phyloP scores from a whole-genome alignment of 2,329 filamentous ascomycete genomes.

The Epichloe typhina region DNA sequence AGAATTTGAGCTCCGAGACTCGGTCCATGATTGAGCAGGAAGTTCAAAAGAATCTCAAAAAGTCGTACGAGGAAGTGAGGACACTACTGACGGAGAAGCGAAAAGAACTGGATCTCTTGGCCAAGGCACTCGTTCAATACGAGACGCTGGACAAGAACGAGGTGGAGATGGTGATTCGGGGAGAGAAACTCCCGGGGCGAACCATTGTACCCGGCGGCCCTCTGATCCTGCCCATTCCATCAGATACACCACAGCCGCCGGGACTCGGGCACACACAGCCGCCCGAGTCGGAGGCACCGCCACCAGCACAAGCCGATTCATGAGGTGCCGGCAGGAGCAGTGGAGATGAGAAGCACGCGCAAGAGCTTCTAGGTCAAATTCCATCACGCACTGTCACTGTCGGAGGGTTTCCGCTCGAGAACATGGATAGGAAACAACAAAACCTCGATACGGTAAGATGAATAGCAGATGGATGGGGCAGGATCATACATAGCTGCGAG shows the following conservation, averaged over 20 bases:
- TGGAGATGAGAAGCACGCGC: too few species aligned
- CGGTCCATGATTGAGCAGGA: constrained; percentile 78
- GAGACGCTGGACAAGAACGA: constrained; percentile 84
- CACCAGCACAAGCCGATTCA: constrained; percentile 19
- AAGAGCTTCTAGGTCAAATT: too few species aligned
- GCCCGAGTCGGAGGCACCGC: constrained; percentile 17
- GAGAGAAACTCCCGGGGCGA: constrained; percentile 65
- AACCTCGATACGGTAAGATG: too few species aligned
- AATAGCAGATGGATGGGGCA: not conserved
- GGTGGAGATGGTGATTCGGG: constrained; percentile 78
- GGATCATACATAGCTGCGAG: not conserved
- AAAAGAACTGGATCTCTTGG: constrained; percentile 75
- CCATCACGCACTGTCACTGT: too few species aligned
- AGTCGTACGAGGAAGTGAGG: constrained; percentile 61
- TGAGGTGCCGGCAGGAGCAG: constrained; percentile 10
- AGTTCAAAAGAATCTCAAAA: constrained; percentile 73
- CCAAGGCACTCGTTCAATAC: constrained; percentile 83
- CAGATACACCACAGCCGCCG: constrained; percentile 20
- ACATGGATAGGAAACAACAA: too few species aligned
- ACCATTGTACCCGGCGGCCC: constrained; percentile 40
- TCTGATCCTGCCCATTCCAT: constrained; percentile 24
- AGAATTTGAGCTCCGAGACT: constrained; percentile 71
- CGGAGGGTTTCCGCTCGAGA: too few species aligned
- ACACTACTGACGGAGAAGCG: constrained; percentile 61
- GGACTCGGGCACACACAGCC: constrained; percentile 22